Base-by-base conservation (phyloP, 371 early-diverging fungal genomes). In the Syncephalastrum racemosum region DNA sequence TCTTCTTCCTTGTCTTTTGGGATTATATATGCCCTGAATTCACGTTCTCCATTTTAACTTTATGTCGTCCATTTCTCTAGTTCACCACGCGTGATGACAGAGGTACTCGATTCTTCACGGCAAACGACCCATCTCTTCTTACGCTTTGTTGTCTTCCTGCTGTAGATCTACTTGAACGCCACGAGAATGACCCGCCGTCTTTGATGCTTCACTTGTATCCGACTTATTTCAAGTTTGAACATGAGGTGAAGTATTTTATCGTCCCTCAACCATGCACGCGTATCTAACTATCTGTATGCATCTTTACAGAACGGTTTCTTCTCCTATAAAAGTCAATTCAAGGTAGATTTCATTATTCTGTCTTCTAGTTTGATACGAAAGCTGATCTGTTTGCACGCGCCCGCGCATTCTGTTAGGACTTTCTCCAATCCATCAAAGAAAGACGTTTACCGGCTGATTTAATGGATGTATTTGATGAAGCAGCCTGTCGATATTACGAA, bases 161-260 rank as follows among this genome's bases (percentile, higher is more conserved):
- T 53, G 4, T 50, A 77, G 84, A 73, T 58, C 47, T 83, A 16
- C 46, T 83, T 27, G 54, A 65, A 50, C 73, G 72, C 23, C 72
- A 83, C 56, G 60, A 63, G 16, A 50, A 66, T 25, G 72, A 72
- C 31, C 76, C 82, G 50, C 75, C 82, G 6, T 84, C 85, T 0
- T 67, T 84, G 24, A 63, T 73, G 46, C 65, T 84, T 16, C 85
- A 82, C 54, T 67, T 84, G 31, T 84, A 84, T 62, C 71, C 80
- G 18, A 84, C 85, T 1, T 82, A 84, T 58, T 84, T 84, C 55
- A 82, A 82, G 60, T 84, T 84, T 62, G 85, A 84, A 53, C 81
- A 82, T 50, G 81, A 84, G 76, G 83, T 83, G 64, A 25, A 15
- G 23, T 16, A 6, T 13, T 46, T n/a, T 18, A 1, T 13, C 10